These are phyloP conservation scores for Trichoderma breve DNA, from an alignment of 2,329 filamentous ascomycete genomes.

Conservation along the genomic window DNA sequence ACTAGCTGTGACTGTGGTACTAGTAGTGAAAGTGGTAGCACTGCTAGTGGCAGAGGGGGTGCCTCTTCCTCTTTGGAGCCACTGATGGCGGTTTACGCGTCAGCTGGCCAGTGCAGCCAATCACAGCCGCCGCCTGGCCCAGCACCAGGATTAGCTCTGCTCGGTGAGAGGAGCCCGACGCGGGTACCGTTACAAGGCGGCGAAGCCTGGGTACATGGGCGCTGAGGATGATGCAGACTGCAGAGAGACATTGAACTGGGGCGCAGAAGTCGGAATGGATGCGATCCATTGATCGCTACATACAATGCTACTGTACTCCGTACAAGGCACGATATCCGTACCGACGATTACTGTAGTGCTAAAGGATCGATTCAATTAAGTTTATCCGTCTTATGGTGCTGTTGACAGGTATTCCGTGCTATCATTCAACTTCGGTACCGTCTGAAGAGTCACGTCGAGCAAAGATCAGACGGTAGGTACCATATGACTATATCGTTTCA, in stretches of 20 bases:
- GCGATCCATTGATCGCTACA: not conserved
- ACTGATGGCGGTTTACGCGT: conserved; percentile 39
- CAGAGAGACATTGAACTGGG: not conserved
- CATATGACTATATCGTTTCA: not conserved
- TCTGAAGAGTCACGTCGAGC: not conserved
- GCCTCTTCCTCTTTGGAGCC: conserved; percentile 22
- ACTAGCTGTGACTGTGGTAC: not conserved
- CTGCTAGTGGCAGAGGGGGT: conserved; percentile 17
- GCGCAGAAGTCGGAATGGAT: not conserved
- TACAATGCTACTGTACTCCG: not conserved
- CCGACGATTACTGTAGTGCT: not conserved
- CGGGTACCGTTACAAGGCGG: conserved; percentile 31
- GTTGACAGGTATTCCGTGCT: not conserved
- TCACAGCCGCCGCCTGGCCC: conserved; percentile 23
- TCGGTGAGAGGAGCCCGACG: conserved; percentile 13
- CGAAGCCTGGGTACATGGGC: conserved; percentile 17
- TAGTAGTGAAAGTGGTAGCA: conserved; percentile 1
- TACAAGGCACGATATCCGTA: not conserved
- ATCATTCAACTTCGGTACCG: not conserved
- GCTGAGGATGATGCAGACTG: not conserved
- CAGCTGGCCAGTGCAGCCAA: conserved; percentile 35
- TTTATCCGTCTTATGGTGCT: not conserved
- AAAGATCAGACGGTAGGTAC: not conserved
- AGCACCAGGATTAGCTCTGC: conserved; percentile 27
- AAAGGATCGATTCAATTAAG: not conserved